These are phyloP conservation scores for Parathielavia appendiculata DNA, from an alignment of 495 filamentous ascomycete genomes.

Conservation along the genomic window DNA sequence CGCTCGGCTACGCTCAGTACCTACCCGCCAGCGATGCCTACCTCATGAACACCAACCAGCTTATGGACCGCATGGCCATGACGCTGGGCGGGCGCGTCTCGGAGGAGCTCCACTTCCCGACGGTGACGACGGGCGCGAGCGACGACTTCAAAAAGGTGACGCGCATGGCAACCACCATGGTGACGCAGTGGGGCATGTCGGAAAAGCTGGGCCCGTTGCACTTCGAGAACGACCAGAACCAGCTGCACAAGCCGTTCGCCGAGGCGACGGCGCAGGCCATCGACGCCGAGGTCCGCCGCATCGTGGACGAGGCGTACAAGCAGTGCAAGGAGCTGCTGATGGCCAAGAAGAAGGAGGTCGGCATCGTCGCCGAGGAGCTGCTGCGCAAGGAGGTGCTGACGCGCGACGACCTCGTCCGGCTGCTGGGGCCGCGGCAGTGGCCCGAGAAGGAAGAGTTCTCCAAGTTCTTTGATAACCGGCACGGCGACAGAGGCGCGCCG, in stretches of 20 bases:
- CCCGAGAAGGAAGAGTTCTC: constrained; percentile 80
- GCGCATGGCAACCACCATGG: constrained; percentile 90
- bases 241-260: constrained; percentile 89
- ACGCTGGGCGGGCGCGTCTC: constrained; percentile 90
- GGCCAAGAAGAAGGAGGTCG: constrained; percentile 82
- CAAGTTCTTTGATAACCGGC: constrained; percentile 75
- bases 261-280: constrained; percentile 89
- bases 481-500: constrained; percentile 39
- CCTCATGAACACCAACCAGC: constrained; percentile 87
- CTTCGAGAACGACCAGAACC: constrained; percentile 73
- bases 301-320: constrained; percentile 85
- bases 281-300: constrained; percentile 81
- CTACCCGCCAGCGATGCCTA: constrained; percentile 87
- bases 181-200: constrained; percentile 97
- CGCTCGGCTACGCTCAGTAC: constrained; percentile 94
- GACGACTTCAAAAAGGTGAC: constrained; percentile 99
- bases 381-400: constrained; percentile 84
- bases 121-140: constrained; percentile 85
- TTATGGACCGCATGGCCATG: constrained; percentile 99
- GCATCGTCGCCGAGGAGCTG: constrained; percentile 87
- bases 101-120: constrained; percentile 94
- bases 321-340: constrained; percentile 78
- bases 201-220: constrained; percentile 85
- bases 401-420: constrained; percentile 82
- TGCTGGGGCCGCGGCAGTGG: constrained; percentile 78